Conservation (phyloP, 2,329 filamentous ascomycete genomes). For the Trichoderma sp. region DNA sequence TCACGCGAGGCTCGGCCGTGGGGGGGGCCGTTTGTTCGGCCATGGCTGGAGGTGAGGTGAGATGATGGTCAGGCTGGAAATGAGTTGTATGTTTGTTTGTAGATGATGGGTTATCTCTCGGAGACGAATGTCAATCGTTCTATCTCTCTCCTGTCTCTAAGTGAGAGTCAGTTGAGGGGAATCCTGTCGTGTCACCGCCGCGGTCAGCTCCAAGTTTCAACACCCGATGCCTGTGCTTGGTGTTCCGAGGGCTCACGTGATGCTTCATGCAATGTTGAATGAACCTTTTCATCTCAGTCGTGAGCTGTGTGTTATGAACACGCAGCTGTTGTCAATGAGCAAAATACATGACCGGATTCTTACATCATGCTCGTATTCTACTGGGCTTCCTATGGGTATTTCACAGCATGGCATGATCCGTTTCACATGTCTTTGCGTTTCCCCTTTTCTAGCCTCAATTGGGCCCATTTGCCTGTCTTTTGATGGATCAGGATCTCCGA, state of each 20-base stretch:
- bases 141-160: not conserved
- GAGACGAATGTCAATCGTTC: not conserved
- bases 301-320: not conserved
- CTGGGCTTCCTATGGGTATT: too few species aligned
- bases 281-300: not conserved
- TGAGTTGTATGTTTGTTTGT: not conserved
- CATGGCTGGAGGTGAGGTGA: not conserved
- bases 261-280: not conserved
- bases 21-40: constrained; percentile 27
- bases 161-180: not conserved
- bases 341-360: too few species aligned
- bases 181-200: constrained; percentile 14
- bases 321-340: not conserved
- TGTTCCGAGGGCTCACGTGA: constrained; percentile 26
- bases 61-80: not conserved
- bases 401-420: too few species aligned
- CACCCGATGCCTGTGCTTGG: not conserved
- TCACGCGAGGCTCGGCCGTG: constrained; percentile 37
- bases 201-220: constrained; percentile 3
- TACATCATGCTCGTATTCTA: too few species aligned
- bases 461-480: not conserved
- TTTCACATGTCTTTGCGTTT: not conserved
- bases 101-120: not conserved
- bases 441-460: not conserved
- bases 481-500: not conserved